These are phyloP conservation scores for Pestalotiopsis sp. DNA, from an alignment of 2,329 filamentous ascomycete species.

Conservation along the genomic window DNA sequence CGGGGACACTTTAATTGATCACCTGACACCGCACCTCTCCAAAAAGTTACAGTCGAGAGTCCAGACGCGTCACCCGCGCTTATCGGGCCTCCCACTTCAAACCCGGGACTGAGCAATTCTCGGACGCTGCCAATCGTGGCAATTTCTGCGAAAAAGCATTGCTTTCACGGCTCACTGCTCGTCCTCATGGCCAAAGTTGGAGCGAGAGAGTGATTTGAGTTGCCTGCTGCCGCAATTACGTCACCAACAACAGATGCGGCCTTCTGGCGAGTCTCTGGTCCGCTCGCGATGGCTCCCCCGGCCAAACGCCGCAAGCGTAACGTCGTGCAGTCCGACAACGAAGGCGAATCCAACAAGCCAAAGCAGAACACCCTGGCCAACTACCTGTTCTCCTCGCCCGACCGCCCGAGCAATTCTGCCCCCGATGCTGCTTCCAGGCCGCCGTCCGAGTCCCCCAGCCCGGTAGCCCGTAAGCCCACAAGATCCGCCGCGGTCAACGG, in stretches of 20 bases:
- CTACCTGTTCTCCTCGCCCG: constrained; percentile 57
- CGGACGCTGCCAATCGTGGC: background rate
- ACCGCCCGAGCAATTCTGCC: constrained; percentile 34
- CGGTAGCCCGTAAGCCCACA: constrained; percentile 23
- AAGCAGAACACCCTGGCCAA: constrained; percentile 52
- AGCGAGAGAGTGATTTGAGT: background rate
- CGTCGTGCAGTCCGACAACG: constrained; percentile 52
- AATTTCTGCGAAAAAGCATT: background rate
- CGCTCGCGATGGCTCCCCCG: constrained; percentile 55
- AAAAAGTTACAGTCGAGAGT: background rate
- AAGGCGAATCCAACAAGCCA: constrained; percentile 39
- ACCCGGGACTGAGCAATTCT: background rate
- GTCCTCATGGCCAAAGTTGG: background rate
- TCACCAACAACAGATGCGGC: constrained; percentile 26
- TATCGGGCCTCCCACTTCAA: background rate
- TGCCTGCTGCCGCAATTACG: background rate
- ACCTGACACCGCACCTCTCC: constrained; percentile 11
- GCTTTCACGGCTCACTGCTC: background rate
- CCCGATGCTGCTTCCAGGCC: constrained; percentile 14
- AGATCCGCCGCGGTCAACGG: constrained; percentile 15
- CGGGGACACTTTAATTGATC: constrained; percentile 9
- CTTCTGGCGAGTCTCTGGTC: constrained; percentile 18
- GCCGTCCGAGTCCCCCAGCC: constrained; percentile 26
- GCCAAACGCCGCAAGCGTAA: constrained; percentile 63
- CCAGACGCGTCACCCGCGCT: background rate